Base-by-base conservation (phyloP, 306 rosid genomes). In the Prunus dulcis region DNA sequence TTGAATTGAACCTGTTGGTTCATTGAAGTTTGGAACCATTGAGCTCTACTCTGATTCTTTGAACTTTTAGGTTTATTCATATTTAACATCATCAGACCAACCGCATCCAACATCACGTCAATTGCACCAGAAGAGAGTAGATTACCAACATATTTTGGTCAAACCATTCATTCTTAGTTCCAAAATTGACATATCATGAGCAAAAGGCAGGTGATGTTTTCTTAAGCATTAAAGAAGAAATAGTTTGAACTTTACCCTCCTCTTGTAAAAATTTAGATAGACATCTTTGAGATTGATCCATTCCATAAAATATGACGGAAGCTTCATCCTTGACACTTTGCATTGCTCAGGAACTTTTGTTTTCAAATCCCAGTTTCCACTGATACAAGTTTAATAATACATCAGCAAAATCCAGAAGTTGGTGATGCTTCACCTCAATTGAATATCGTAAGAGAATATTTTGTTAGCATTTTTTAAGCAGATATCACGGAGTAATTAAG, bases 311-410 rank as follows among this genome's bases (percentile, higher is more conserved):
- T 90, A 94, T 20, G 82, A 83, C 25, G 97, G 98, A 85, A 90
- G 95, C 83, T 88, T 84, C 75, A 86, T 74, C 75, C 84, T 87
- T 28, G 95, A 89, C 72, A 92, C 96, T 72, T 84, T 88, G 86
- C 98, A 94, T 79, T 94, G 98, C 85, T 87, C 90, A 80, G 94
- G 97, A 78, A 91, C 86, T 89, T 94, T 93, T 75, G 97, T 94
- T 84, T 94, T 91, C 84, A 94, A 76, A 88, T 94, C 98, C 98
- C 97, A 94, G 85, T 94, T 94, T 86, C 98, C 98, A 83, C 97
- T 91, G 72, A 74, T 80, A 72, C 72, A 76, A 79, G 63, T 13
- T 43, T 25, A 64, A 77, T 64, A 77, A 60, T 18, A 56, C 12
- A 47, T 73, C 62, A 77, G 75, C 71, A 73, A 76, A 74, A 55